phyloP scores from a whole-genome alignment of 768 basidiomycete species.

The Calocybe indica region DNA sequence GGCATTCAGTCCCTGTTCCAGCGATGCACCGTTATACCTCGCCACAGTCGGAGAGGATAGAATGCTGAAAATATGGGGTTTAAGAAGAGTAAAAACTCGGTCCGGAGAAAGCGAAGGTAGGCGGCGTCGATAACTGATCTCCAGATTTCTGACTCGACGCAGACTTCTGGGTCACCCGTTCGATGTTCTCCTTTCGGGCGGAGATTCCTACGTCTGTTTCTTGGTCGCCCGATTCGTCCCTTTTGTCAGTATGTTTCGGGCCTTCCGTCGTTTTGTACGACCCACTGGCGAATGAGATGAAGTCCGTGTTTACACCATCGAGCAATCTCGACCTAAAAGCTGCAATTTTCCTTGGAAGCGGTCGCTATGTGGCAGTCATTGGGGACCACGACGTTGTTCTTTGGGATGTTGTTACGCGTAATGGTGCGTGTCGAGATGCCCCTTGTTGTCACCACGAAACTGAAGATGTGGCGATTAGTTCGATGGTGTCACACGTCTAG shows the following conservation, averaged over 20 bases:
- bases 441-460: not conserved
- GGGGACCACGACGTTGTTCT: constrained; percentile 47
- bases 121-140: constrained; percentile 10
- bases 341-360: constrained; percentile 68
- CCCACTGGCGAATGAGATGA: constrained; percentile 51
- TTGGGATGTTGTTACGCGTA: constrained; percentile 67
- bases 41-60: constrained; percentile 76
- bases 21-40: constrained; percentile 33
- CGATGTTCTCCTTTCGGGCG: constrained; percentile 64
- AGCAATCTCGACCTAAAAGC: constrained; percentile 36
- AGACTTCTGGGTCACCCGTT: constrained; percentile 81
- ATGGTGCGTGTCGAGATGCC: constrained; percentile 38
- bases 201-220: constrained; percentile 57
- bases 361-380: constrained; percentile 62
- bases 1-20: constrained; percentile 55
- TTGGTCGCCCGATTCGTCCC: constrained; percentile 85
- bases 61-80: constrained; percentile 75
- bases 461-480: constrained; percentile 29
- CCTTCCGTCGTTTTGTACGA: constrained; percentile 72
- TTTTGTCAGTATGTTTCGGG: constrained; percentile 71
- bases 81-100: constrained; percentile 40
- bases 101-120: constrained; percentile 47
- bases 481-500: constrained; percentile 46
- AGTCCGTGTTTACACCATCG: constrained; percentile 53
- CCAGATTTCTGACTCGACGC: not conserved